Base-by-base conservation (phyloP, 2,329 filamentous ascomycete genomes). In the Exophiala phaeomuriformis region DNA sequence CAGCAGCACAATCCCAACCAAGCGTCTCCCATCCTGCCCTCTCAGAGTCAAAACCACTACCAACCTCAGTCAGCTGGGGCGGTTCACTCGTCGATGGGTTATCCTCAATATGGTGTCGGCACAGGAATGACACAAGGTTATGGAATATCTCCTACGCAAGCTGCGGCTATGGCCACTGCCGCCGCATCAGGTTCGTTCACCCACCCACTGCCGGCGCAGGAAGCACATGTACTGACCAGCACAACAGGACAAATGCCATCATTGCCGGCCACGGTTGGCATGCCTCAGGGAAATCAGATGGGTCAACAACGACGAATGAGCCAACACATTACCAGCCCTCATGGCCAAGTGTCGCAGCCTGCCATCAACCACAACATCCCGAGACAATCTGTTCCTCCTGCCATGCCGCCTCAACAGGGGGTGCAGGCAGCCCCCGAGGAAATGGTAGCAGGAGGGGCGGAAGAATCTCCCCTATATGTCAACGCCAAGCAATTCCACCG, bases 401-500 rank as follows among this genome's bases (percentile, higher is more conserved):
- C 75, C 51, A 70, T 76, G 50, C 72, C 72, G 33, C 70, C 74
- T 12, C 72, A 71, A 33, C 77, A 82, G 56, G 74, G 81, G 6
- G 76, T 80, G 5, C 85, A 85, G 66, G 76, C 79, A 59, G 84
- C 85, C 71, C 80, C 81, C 58, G 82, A 88, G 58, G 90, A 96
- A 67, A 82, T 93, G 64, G 80, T 86, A 1, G 75, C 85, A 5
- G 77, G 75, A 2, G 77, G 79, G 9, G 83, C 84, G 3, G 93
- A 97, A 68, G 93, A 98, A 67, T 91, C 91, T 0, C 93, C 93
- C 0, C 76, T 98, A 1, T 98, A 98, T 64, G 93, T 98, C 65
- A 98, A 98, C 65, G 93, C 93, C 3, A 98, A 98, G 70, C 93
- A 98, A 66, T 98, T 98, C 64, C 93, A 98, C 68, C 86, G 93